Percentiles rank a stretch among this genome's conserved stretches.
Conservation (phyloP, 1,139 yeast species). For the Nakaseomyces sp. region DNA sequence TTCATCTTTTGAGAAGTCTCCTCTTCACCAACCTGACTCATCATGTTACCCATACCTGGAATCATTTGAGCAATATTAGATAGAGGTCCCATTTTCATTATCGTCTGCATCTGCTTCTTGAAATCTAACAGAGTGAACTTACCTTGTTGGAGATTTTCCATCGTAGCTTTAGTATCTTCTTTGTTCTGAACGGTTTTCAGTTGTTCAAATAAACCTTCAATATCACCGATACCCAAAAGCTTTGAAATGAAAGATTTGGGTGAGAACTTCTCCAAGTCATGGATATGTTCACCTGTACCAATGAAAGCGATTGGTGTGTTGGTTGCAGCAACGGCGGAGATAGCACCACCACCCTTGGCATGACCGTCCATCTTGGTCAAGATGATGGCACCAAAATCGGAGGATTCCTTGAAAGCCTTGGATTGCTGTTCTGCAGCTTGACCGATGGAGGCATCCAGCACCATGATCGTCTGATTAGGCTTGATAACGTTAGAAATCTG, state of each 20-base stretch:
- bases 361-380: constrained; percentile 98
- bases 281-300: constrained; percentile 97
- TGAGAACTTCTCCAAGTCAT: constrained; percentile 84
- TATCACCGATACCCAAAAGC: constrained; percentile 88
- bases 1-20: constrained; percentile 77
- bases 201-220: constrained; percentile 89
- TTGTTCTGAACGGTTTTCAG: constrained; percentile 65
- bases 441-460: constrained; percentile 93
- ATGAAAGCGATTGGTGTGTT: constrained; percentile 92
- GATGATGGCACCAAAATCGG: constrained; percentile 91
- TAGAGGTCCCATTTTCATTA: constrained; percentile 93
- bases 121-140: constrained; percentile 86
- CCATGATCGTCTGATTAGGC: constrained; percentile 96
- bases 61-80: constrained; percentile 92
- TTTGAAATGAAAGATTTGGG: constrained; percentile 86
- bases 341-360: constrained; percentile 99
- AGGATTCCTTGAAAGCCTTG: constrained; percentile 82
- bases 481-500: constrained; percentile 79
- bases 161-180: constrained; percentile 84
- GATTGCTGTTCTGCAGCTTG: constrained; percentile 98
- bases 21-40: constrained; percentile 84
- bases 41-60: constrained; percentile 84
- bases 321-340: constrained; percentile 96
- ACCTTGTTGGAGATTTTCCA: constrained; percentile 91
- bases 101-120: constrained; percentile 91